Base-by-base conservation (phyloP, 306 rosid genomes). In the Malus asiatica region DNA sequence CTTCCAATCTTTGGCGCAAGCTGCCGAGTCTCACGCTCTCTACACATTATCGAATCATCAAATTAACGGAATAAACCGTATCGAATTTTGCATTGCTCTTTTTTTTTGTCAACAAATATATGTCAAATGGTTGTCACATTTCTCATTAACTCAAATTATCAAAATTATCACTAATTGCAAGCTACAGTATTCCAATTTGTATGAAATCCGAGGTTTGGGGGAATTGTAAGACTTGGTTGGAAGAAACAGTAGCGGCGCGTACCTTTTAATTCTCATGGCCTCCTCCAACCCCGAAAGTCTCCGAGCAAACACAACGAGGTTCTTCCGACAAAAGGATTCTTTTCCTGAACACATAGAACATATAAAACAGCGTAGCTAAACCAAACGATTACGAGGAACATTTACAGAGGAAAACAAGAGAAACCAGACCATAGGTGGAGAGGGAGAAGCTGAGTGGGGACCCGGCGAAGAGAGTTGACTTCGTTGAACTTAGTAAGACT, bases 191-290 rank as follows among this genome's bases (percentile, higher is more conserved):
- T 48, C 61, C 2, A 51, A 18, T 16, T 48, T 9, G 64, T 59
- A 4, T 38, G 42, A 38, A 25, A 73, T 59, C 57, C 66, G 66
- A 61, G 62, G 58, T 53, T 61, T 3, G 13, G 27, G 25, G 4
- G 14, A 46, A 70, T 30, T 25, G 59, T 3, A 70, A 22, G 7
- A 70, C 19, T 19, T 10, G 40, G 52, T 1, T 23, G 23, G 25
- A 57, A 38, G 16, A 13, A 30, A 8, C 29, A 58, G 53, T 1
- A n/a, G 45, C 11, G 23, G 55, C 11, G 1, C 23, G 78, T 88
- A 95, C 99, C 91, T 89, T 79, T 46, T 84, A 79, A 92, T 86
- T 86, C 84, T 88, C 83, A 86, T 81, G 83, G 96, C 97, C 80
- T 95, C 97, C 77, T 88, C 89, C 85, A 92, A 80, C 29, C 97